phyloP scores from a whole-genome alignment of 208 protist species.

The Crithidia sp. region DNA sequence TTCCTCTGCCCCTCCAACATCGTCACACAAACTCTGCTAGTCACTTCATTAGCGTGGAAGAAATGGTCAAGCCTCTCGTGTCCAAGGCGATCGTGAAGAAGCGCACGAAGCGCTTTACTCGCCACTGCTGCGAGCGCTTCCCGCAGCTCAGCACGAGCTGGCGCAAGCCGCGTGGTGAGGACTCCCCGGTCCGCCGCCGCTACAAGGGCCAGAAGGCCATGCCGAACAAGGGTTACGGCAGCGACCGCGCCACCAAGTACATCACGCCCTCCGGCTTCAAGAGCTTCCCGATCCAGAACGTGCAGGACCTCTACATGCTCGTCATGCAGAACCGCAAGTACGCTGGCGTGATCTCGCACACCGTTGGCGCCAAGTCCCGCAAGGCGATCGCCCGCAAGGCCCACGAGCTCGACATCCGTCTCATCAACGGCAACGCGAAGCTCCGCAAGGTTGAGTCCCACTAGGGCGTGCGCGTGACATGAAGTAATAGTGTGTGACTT shows the following conservation, averaged over 20 bases:
- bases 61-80: constrained; percentile 94
- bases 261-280: constrained; percentile 97
- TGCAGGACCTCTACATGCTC: constrained; percentile 98
- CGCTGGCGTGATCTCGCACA: constrained; percentile 97
- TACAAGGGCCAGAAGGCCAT: constrained; percentile 97
- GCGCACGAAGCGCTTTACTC: constrained; percentile 97
- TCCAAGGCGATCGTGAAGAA: constrained; percentile 97
- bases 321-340: constrained; percentile 99
- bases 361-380: constrained; percentile 94
- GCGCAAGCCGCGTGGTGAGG: constrained; percentile 99
- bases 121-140: constrained; percentile 96
- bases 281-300: constrained; percentile 96
- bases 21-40: constrained; percentile 4
- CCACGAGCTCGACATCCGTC: constrained; percentile 98
- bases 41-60: constrained; percentile 24
- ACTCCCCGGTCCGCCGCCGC: constrained; percentile 97
- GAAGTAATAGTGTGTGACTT: constrained; percentile 13
- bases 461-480: constrained; percentile 11
- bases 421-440: constrained; percentile 96
- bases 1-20: background rate
- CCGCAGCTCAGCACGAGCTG: constrained; percentile 95
- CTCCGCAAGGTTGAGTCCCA: constrained; percentile 91
- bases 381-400: constrained; percentile 98
- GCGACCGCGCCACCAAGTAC: constrained; percentile 96
- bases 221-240: constrained; percentile 99